Base-by-base conservation (phyloP, 768 basidiomycete species). In the Leccinum subtestaceum region DNA sequence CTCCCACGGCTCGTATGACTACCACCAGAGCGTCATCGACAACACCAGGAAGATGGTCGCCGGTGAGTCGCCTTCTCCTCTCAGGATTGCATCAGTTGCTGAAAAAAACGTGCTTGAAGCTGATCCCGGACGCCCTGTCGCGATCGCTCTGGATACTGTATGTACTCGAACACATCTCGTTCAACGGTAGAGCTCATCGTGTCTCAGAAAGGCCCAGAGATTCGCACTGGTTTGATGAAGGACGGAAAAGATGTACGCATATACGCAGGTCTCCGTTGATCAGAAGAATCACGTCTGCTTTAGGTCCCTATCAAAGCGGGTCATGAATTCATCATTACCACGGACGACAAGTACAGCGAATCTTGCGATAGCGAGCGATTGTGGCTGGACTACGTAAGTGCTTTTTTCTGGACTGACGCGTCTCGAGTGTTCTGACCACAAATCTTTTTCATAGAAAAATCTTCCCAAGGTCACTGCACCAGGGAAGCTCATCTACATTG, bases 1-100 rank as follows among this genome's bases (percentile, higher is more conserved):
- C 75, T 98, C 96, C 56, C 97, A 99, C 85, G 97, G 97, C 50
- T 89, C 89, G 57, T 95, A 99, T 76, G 94, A 95, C 69, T 98
- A 96, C 75, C 97, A 98, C 78, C 95, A 99, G 79, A 95, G 92
- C 64, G 97, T 98, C 66, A 94, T 99, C 72, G 95, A 98, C 80
- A 98, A 98, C 81, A 90, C 94, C 53, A 83, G 95, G 69, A 88
- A 87, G 72, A 88, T 90, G 80, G 83, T 93, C 55, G 84, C 84
- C 46, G 77, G 93, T 94, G 65, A 66, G 85, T 72, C 13, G 11
- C 54, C 45, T 54, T 38, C 2, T 43, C 40, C 2, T 49, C 43
- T 36, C 49, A 12, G 11, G 17, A 12, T 13, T 8, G 23, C 7
- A 32, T 40, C 21, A 9, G 1, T 17, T 46, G 43, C 55, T 68